Base-by-base conservation (phyloP, 805 yeast species). In the Pichia pseudocactophila region DNA sequence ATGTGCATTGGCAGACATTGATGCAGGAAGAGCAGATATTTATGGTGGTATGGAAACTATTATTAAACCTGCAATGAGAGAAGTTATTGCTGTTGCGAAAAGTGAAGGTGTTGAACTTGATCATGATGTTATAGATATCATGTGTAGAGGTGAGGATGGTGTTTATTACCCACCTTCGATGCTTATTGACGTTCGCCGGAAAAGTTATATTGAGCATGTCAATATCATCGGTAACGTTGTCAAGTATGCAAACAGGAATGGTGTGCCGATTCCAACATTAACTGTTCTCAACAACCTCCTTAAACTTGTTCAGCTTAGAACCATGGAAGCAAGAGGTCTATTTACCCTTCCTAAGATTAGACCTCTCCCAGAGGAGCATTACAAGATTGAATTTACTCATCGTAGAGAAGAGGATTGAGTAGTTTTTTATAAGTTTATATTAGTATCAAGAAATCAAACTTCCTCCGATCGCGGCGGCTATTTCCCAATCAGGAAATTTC, bases 111-210 rank as follows among this genome's bases (percentile, higher is more conserved):
- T 65, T 11, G 57, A 53, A 1, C 45, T 70, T 28, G 63, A 61
- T 11, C 54, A 50, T 22, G 68, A 58, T 7, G 56, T 68, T 13
- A 73, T 71, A 43, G 65, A 71, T 12, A 49, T 46, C 43, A 62
- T 65, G 53, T 47, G 66, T 36, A 70, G 69, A 50, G 61, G 65
- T 27, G 65, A 61, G 45, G 69, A 61, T 31, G 61, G 61, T n/a
- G 58, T 51, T 32, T 60, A 63, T 56, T 70, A 67, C 46, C 55
- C 68, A 30, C 74, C 74, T 3, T 70, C 74, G n/a, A 70, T 70
- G 75, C 53, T 66, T 40, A 65, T 70, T 13, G 75, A 70, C 47
- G 55, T 60, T 19, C 52, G 67, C 43, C 64, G 69, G 44, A 62
- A 62, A 16, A 63, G 67, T 39, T 61, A 59, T 39, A 57, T 63